Evolutionary conservation across 768 basidiomycete genomes (phyloP).

Genomic region (Boletus rex-veris): DNA sequence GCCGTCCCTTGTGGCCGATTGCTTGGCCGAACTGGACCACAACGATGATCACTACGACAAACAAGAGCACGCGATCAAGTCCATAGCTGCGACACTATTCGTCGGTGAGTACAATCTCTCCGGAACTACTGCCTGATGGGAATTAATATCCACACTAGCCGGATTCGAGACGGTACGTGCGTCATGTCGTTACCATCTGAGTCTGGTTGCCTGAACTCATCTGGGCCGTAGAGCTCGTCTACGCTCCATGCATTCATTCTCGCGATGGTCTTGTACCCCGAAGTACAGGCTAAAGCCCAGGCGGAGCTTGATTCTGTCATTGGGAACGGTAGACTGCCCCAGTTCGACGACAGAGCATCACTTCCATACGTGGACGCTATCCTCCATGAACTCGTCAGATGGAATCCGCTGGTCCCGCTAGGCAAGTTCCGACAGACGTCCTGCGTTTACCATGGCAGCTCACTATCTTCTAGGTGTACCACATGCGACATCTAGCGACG

Average conservation of each 20-base stretch:
- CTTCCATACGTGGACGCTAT: slow-evolving; percentile 44
- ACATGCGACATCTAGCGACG: slow-evolving; percentile 22
- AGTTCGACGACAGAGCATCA: slow-evolving; percentile 22
- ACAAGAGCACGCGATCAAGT: slow-evolving; percentile 27
- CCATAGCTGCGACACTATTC: slow-evolving; percentile 22
- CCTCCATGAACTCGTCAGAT: slow-evolving; percentile 34
- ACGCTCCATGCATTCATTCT: slow-evolving; percentile 24
- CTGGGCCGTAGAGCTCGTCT: slow-evolving; percentile 21
- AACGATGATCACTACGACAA: slow-evolving; percentile 6
- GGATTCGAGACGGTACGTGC: slow-evolving; percentile 24
- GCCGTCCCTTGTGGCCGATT: slow-evolving; percentile 28
- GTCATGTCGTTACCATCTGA: neutral
- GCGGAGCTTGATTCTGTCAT: slow-evolving; percentile 29
- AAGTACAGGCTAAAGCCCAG: slow-evolving; percentile 25
- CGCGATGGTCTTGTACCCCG: slow-evolving; percentile 28
- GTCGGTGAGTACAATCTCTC: slow-evolving; percentile 14
- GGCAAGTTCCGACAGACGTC: slow-evolving; percentile 5
- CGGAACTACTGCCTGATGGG: neutral
- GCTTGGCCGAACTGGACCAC: slow-evolving; percentile 16
- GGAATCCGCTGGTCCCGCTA: slow-evolving; percentile 25
- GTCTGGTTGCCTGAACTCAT: neutral
- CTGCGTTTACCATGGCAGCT: neutral
- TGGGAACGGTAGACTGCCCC: slow-evolving; percentile 19
- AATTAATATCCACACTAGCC: slow-evolving; percentile 9
- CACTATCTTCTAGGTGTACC: slow-evolving; percentile 18